A percentile compares a stretch with the other conserved stretches of the same genome.
These are phyloP conservation scores for Fraxinus sp. DNA, from an alignment of 305 asterid species.

Conservation along the genomic window DNA sequence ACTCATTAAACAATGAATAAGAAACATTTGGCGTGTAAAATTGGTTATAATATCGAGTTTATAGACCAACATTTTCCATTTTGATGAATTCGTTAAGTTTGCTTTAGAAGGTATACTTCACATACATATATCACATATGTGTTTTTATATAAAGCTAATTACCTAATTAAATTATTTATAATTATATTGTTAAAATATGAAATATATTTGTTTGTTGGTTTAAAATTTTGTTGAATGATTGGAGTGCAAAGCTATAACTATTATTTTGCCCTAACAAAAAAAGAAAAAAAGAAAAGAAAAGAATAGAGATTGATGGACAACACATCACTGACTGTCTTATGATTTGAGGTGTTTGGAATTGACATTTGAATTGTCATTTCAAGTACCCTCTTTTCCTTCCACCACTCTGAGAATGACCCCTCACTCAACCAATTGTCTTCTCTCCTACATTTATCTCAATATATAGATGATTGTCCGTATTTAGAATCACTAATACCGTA, in stretches of 20 bases:
- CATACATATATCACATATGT: not conserved
- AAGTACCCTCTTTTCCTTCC: conserved; percentile 13
- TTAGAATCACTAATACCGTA: not conserved
- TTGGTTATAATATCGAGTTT: not conserved
- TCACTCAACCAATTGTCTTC: conserved; percentile 13
- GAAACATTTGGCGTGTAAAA: not conserved
- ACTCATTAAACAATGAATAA: not conserved
- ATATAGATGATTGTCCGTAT: not conserved
- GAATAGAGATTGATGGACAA: conserved; percentile 56
- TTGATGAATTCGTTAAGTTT: not conserved
- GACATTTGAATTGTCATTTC: conserved; percentile 87
- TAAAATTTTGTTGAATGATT: not conserved
- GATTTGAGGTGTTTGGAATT: conserved; percentile 63
- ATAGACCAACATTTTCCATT: not conserved
- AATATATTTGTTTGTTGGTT: not conserved
- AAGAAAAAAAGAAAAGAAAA: not conserved
- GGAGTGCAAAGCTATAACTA: not conserved
- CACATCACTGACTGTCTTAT: conserved; percentile 72
- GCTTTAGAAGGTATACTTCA: not conserved
- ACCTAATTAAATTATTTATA: not conserved
- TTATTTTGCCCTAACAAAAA: conserved; percentile 23
- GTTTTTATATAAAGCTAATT: not conserved
- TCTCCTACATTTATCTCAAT: not conserved
- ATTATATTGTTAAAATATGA: not conserved
- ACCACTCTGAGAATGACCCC: conserved; percentile 28